These are phyloP conservation scores for Clonostachys byssicola DNA, from an alignment of 2,329 filamentous ascomycete genomes.

Conservation along the genomic window DNA sequence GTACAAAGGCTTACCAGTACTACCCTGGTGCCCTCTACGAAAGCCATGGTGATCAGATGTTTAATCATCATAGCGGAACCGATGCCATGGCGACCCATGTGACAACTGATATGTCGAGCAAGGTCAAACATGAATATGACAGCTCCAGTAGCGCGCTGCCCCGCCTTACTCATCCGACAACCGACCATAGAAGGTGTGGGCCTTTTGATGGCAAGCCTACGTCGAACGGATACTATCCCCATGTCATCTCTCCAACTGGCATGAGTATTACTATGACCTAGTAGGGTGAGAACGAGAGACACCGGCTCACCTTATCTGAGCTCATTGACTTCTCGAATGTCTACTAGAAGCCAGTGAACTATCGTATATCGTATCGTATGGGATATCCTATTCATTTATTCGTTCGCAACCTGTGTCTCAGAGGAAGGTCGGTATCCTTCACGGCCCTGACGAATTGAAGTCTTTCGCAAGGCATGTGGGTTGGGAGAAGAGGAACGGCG, in stretches of 20 bases:
- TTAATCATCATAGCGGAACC: conserved; percentile 28
- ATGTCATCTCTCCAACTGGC: conserved; percentile 39
- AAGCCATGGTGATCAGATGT: conserved; percentile 39
- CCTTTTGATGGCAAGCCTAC: conserved; percentile 49
- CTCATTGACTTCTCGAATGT: no score
- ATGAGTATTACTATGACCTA: conserved; percentile 35
- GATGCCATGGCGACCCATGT: conserved; percentile 26
- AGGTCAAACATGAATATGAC: conserved; percentile 47
- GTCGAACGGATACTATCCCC: conserved; percentile 50
- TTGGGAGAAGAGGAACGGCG: no score
- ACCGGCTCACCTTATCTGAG: background rate
- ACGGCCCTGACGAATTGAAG: no score
- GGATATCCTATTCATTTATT: no score
- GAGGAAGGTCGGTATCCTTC: no score
- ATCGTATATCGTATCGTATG: no score
- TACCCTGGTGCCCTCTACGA: conserved; percentile 49
- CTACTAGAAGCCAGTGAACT: no score
- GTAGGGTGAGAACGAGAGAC: conserved; percentile 1
- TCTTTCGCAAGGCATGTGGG: no score
- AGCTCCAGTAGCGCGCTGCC: conserved; percentile 23
- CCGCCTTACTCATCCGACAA: conserved; percentile 36
- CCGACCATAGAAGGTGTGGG: conserved; percentile 30
- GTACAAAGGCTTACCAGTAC: conserved; percentile 49
- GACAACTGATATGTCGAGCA: conserved; percentile 22
- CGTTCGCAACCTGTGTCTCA: no score